phyloP scores from a whole-genome alignment of 495 filamentous ascomycete genomes.

The Trichoderma asperelloides region DNA sequence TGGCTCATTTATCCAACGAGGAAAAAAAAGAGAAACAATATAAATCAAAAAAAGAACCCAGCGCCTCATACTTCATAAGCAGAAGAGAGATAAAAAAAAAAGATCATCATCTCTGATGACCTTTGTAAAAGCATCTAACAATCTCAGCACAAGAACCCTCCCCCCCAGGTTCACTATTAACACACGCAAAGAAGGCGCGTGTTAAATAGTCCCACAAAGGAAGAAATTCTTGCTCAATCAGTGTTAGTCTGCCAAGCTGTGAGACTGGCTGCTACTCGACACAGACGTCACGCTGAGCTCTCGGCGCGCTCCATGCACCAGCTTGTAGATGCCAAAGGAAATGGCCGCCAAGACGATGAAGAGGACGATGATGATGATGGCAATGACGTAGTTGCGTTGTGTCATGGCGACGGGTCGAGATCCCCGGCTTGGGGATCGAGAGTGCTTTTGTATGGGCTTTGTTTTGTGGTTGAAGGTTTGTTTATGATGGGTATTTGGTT shows the following conservation, averaged over 20 bases:
- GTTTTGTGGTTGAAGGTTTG: background rate
- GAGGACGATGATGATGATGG: conserved; percentile 72
- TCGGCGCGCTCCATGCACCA: conserved; percentile 40
- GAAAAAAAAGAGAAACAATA: too few species aligned
- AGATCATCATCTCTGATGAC: too few species aligned
- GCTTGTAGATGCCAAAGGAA: conserved; percentile 58
- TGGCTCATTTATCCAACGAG: too few species aligned
- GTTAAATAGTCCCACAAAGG: background rate
- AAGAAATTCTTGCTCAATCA: background rate
- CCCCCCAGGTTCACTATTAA: background rate
- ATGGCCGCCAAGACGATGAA: conserved; percentile 64
- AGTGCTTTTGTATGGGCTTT: background rate
- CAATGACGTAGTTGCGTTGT: conserved; percentile 69
- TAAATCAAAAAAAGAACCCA: too few species aligned
- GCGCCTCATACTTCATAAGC: too few species aligned
- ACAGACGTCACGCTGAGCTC: conserved; percentile 23
- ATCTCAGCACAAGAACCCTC: background rate
- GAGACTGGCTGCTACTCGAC: conserved; percentile 25
- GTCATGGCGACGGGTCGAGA: conserved; percentile 33
- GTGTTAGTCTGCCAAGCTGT: conserved; percentile 5
- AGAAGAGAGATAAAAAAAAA: too few species aligned
- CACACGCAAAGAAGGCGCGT: background rate
- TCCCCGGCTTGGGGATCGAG: too few species aligned
- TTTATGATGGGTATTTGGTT: too few species aligned
- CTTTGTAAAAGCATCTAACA: too few species aligned